A percentile compares a stretch with the other conserved stretches of the same genome.
Conservation (phyloP, 2,329 filamentous ascomycete genomes). For the Fusarium robinianum region DNA sequence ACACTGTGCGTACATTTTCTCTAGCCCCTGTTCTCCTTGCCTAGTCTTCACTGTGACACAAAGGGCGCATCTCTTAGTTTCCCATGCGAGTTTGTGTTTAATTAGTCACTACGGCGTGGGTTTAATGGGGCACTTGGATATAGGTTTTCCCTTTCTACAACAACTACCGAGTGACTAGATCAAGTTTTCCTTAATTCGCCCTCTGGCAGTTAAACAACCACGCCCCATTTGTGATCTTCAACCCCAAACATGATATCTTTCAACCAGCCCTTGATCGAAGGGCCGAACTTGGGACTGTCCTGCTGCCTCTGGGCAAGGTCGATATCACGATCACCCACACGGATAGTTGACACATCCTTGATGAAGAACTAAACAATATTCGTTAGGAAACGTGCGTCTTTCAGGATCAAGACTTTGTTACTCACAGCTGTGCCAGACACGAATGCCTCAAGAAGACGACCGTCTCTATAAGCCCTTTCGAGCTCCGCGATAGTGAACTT, state of each 20-base stretch:
- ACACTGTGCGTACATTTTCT: too few relatives aligned
- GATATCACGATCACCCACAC: constrained; percentile 9
- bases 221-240: constrained; percentile 16
- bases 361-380: constrained; percentile 13
- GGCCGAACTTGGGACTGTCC: not conserved
- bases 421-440: constrained; percentile 66
- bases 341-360: constrained; percentile 10
- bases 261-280: constrained; percentile 10
- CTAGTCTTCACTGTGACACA: too few relatives aligned
- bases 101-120: too few relatives aligned
- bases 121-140: too few relatives aligned
- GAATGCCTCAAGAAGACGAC: constrained; percentile 67
- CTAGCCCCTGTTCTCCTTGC: too few relatives aligned
- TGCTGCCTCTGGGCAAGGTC: not conserved
- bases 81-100: too few relatives aligned
- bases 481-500: constrained; percentile 66
- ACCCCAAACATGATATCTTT: constrained; percentile 19
- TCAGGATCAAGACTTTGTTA: not conserved
- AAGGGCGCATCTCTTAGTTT: too few relatives aligned
- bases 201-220: not conserved
- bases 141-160: too few relatives aligned
- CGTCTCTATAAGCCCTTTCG: constrained; percentile 58
- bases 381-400: not conserved
- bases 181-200: not conserved
- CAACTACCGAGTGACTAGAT: too few relatives aligned